Evolutionary conservation across 306 rosid genomes (phyloP).

Genomic region (Carpinus fangiana): DNA sequence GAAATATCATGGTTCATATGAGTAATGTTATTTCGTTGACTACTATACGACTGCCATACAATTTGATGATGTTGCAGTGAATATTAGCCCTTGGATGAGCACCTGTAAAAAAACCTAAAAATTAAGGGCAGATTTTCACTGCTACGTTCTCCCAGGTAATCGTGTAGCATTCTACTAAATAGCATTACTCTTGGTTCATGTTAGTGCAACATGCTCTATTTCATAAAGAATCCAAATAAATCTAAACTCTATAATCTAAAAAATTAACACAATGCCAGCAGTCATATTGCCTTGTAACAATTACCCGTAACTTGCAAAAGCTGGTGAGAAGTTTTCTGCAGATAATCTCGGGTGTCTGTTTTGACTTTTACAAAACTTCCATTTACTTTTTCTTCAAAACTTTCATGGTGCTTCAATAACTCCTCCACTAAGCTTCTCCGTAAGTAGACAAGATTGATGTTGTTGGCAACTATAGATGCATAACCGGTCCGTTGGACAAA

Average conservation of each 20-base stretch:
- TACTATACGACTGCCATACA: too few species aligned
- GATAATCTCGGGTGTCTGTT: slow-evolving; percentile 29
- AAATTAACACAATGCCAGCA: background rate
- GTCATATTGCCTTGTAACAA: background rate
- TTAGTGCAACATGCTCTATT: background rate
- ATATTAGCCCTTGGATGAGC: too few species aligned
- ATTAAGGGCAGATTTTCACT: too few species aligned
- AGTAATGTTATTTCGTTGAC: too few species aligned
- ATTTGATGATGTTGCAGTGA: too few species aligned
- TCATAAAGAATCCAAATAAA: background rate
- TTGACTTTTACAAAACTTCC: slow-evolving; percentile 53
- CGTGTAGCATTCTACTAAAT: too few species aligned
- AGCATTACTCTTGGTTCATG: too few species aligned
- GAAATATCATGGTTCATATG: too few species aligned
- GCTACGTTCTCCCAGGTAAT: too few species aligned
- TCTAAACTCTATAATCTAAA: background rate
- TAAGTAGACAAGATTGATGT: slow-evolving; percentile 52
- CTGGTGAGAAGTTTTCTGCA: slow-evolving; percentile 28
- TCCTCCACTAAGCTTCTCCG: slow-evolving; percentile 57
- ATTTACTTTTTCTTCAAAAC: slow-evolving; percentile 42
- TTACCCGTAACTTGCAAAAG: slow-evolving; percentile 43
- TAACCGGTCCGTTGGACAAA: slow-evolving; percentile 19
- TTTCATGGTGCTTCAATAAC: slow-evolving; percentile 46
- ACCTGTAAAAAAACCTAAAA: too few species aligned
- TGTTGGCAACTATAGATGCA: slow-evolving; percentile 43